Base-by-base conservation (phyloP, 2,329 filamentous ascomycete species). In the Aspergillus sp. region DNA sequence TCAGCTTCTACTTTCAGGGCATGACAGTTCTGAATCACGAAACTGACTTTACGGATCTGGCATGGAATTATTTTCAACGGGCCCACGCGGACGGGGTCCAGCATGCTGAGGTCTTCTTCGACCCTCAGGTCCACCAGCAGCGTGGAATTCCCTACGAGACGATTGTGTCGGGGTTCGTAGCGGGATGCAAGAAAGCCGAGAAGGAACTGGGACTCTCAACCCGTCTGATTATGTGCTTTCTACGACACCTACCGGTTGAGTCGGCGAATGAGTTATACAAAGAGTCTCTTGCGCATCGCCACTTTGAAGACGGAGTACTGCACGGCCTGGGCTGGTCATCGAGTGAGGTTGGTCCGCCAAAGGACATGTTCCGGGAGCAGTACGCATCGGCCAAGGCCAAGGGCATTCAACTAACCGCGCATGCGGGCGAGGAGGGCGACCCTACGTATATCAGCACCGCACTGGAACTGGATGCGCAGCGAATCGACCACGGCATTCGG, bases 91-190 rank as follows among this genome's bases (percentile, higher is more conserved):
- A 88, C 51, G 79, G 80, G 34, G 81, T 89, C 1, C 74, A 78
- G 42, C 85, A 90, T 59, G 83, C 83, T 9, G 86, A 90, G 64
- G 76, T 88, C 53, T 90, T 88, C 70, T 89, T 90, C 68, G 86
- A 90, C 62, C 85, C 86, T 1, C 85, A 90, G 65, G 84, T 83
- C 1, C 86, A 90, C 64, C 76, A 80, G 4, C 69, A 67, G 8
- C 76, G 85, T 12, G 82, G 82, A 4, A 68, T 90, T 3, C 54
- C 73, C 5, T 83, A 86, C 59, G 69, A 75, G 10, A 82, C 78
- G 2, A 76, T 89, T 26, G 73, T 88, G 3, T 61, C 65, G 3
- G 86, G 86, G 2, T 81, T 88, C 56, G 69, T 68, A 0, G 72
- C 73, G 1, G 86, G 82, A 1, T 77, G 81, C 55, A 59, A 67